Evolutionary conservation across 805 yeast species (phyloP).

Genomic region (Nakazawaea populi): DNA sequence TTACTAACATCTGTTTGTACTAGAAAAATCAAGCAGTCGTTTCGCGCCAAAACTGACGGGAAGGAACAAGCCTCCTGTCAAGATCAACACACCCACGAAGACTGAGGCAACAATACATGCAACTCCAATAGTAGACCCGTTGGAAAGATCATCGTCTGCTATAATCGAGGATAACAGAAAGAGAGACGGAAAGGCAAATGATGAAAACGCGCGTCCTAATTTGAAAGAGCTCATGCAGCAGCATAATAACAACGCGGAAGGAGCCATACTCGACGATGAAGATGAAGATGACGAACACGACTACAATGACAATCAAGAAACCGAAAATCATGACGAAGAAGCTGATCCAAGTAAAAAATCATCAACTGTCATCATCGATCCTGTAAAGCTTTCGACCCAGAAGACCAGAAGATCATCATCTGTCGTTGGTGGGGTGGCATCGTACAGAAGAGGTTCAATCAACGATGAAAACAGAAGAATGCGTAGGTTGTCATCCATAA

Average conservation of each 20-base stretch:
- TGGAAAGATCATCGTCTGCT: not conserved
- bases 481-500: conserved; percentile 14
- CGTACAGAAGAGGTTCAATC: conserved; percentile 1
- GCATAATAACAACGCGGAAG: not conserved
- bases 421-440: not conserved
- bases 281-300: not conserved
- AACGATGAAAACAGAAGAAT: conserved; percentile 10
- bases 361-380: conserved; percentile 7
- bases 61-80: conserved; percentile 16
- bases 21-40: conserved; percentile 50
- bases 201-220: not conserved
- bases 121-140: not conserved
- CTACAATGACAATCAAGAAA: not conserved
- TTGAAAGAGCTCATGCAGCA: conserved; percentile 6
- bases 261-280: not conserved
- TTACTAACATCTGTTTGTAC: not conserved
- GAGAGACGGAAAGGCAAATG: not conserved
- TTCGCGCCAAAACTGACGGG: conserved; percentile 54
- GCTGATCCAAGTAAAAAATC: conserved; percentile 2
- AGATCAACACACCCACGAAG: not conserved
- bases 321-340: not conserved
- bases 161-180: not conserved
- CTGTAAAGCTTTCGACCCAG: not conserved
- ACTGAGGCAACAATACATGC: conserved; percentile 13
- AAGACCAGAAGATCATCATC: not conserved